A percentile compares a stretch with the other conserved stretches of the same genome.
Evolutionary conservation across 352 stramenopile genomes (phyloP).

Genomic region (Phytopythium montanum): DNA sequence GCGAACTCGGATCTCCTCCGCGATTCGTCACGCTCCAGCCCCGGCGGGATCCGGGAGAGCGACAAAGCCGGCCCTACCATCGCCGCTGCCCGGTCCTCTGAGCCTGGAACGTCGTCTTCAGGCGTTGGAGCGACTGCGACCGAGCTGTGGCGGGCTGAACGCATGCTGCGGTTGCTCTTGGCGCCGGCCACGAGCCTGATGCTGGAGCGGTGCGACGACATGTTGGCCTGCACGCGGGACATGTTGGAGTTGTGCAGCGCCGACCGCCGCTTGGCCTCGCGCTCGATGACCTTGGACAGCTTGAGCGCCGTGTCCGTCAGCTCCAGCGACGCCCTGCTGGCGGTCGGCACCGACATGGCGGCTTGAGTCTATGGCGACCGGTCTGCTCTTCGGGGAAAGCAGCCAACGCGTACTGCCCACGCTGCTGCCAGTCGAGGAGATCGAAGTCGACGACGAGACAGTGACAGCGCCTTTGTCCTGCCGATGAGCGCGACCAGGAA

Average conservation of each 20-base stretch:
- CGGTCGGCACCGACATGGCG: neutral
- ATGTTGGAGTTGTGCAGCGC: slow-evolving; percentile 22
- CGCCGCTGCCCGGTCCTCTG: neutral
- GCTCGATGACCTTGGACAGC: slow-evolving; percentile 66
- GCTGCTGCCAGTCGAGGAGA: no score
- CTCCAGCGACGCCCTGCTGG: slow-evolving; percentile 11
- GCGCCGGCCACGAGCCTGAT: slow-evolving; percentile 3
- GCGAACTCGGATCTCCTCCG: neutral
- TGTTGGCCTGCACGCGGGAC: slow-evolving; percentile 28
- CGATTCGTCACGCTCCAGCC: slow-evolving; percentile 13
- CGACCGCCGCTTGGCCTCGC: slow-evolving; percentile 45
- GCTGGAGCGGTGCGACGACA: slow-evolving; percentile 19
- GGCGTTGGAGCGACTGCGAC: slow-evolving; percentile 21
- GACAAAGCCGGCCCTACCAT: neutral
- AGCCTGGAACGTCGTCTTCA: slow-evolving; percentile 12
- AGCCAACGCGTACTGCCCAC: no score
- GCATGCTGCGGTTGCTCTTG: slow-evolving; percentile 13
- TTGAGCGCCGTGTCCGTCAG: slow-evolving; percentile 58
- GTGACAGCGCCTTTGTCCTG: neutral
- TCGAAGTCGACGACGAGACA: neutral
- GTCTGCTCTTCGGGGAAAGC: neutral
- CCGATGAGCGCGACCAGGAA: neutral
- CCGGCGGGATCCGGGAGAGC: neutral
- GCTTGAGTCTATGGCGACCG: neutral
- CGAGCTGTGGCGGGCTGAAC: slow-evolving; percentile 7